Conservation (phyloP, 768 basidiomycete species). For the Russula lepida region DNA sequence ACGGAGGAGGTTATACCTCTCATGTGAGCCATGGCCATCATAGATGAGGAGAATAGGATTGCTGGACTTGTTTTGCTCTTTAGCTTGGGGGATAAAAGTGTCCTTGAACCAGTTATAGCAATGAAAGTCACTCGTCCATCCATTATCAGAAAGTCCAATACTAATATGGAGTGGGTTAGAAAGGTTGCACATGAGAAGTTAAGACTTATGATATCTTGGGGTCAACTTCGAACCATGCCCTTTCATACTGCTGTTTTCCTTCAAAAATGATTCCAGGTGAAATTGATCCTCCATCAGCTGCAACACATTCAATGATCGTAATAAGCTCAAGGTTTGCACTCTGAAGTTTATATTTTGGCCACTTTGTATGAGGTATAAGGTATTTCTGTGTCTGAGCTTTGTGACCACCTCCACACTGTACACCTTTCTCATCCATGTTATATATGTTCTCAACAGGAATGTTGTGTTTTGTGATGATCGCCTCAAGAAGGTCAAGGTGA, state of each 20-base stretch:
- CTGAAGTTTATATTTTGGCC: background rate
- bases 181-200: too few species aligned
- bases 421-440: background rate
- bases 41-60: constrained; percentile 3
- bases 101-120: background rate
- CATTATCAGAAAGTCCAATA: background rate
- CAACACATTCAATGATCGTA: constrained; percentile 1
- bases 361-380: background rate
- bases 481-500: background rate
- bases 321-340: background rate
- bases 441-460: too few species aligned
- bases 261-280: background rate
- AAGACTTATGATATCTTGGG: background rate
- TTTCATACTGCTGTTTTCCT: too few species aligned
- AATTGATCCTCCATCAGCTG: background rate
- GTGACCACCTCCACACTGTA: background rate
- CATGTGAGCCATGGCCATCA: constrained; percentile 6
- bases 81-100: constrained; percentile 1
- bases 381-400: background rate
- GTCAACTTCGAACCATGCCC: background rate
- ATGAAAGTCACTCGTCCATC: background rate
- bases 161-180: too few species aligned
- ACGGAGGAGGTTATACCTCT: too few species aligned
- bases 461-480: background rate
- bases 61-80: background rate